Base-by-base conservation (phyloP, 768 basidiomycete species). In the Suillus sp. region DNA sequence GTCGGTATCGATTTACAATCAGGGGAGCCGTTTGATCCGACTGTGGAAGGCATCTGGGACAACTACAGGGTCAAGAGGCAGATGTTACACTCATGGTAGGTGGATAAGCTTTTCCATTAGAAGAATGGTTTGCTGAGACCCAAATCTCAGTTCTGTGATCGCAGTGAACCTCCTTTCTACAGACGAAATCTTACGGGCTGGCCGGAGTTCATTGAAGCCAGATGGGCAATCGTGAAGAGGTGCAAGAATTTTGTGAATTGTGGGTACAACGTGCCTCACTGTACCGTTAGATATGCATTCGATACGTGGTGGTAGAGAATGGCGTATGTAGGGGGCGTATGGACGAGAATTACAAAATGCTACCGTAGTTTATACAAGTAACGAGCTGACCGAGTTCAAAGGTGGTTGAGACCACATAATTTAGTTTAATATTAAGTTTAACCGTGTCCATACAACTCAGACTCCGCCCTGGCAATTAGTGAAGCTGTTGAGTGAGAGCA, bases 61-160 rank as follows among this genome's bases (percentile, higher is more conserved):
- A 99, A 98, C 79, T 99, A 97, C 74, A 84, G 97, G 67, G 97
- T 99, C 65, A 99, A 99, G 82, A 83, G 96, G 65, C 97, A 99
- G 74, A 97, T 99, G 95, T 79, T 99, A 53, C 96, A 98, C 73
- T 96, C 95, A 71, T 93, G 93, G 95, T 95, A 69, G 73, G 88
- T 79, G 32, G 45, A 32, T 40, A 64, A 61, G 48, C 30, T 62
- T 50, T 59, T 65, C 42, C 40, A 61, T 66, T 60, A 59, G 61
- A 64, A 61, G 67, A 64, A 62, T 60, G 67, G 64, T 70, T 60
- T 67, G 66, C 66, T 50, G 71, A 65, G 64, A 74, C 73, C 66
- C 73, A 66, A 55, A 64, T 56, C 66, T 59, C 67, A 92, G 92
- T 79, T 93, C 92, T 69, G 91, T 93, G 65, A 99, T 99, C 71